These are phyloP conservation scores for Phytopythium vexans DNA, from an alignment of 352 stramenopile genomes.

Conservation along the genomic window DNA sequence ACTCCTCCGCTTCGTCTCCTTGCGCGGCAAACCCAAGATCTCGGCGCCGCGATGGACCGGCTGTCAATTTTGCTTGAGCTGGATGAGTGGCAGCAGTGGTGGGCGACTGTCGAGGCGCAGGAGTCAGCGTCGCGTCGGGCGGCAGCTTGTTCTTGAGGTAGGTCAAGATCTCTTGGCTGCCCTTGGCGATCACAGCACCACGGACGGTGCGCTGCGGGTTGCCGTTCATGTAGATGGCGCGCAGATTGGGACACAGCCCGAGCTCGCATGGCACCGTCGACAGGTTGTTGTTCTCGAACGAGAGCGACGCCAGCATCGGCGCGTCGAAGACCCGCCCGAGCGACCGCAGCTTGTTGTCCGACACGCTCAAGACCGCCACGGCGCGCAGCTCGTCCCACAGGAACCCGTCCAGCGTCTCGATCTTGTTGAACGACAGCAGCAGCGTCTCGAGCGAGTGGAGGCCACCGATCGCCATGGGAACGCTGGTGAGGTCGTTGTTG, in stretches of 20 bases:
- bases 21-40: too few relatives aligned
- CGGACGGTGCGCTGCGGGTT: slow-evolving; percentile 84
- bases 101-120: neutral
- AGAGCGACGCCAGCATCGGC: slow-evolving; percentile 60
- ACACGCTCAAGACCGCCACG: slow-evolving; percentile 60
- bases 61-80: too few relatives aligned
- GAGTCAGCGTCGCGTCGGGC: slow-evolving; percentile 22
- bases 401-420: slow-evolving; percentile 66
- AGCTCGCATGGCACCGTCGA: slow-evolving; percentile 57
- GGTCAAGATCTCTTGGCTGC: slow-evolving; percentile 61
- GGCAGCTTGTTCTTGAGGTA: slow-evolving; percentile 84
- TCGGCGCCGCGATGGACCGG: too few relatives aligned
- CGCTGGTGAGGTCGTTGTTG: slow-evolving; percentile 50
- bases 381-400: slow-evolving; percentile 45
- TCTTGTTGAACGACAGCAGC: slow-evolving; percentile 66
- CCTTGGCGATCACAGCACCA: slow-evolving; percentile 67
- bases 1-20: too few relatives aligned
- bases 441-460: slow-evolving; percentile 54
- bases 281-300: slow-evolving; percentile 86
- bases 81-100: too few relatives aligned
- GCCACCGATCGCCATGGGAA: slow-evolving; percentile 36
- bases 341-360: slow-evolving; percentile 73
- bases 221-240: slow-evolving; percentile 78
- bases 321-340: slow-evolving; percentile 63
- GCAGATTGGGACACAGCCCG: slow-evolving; percentile 55